phyloP scores from a whole-genome alignment of 2,329 filamentous ascomycete genomes.

The Cladorrhinum sp. region DNA sequence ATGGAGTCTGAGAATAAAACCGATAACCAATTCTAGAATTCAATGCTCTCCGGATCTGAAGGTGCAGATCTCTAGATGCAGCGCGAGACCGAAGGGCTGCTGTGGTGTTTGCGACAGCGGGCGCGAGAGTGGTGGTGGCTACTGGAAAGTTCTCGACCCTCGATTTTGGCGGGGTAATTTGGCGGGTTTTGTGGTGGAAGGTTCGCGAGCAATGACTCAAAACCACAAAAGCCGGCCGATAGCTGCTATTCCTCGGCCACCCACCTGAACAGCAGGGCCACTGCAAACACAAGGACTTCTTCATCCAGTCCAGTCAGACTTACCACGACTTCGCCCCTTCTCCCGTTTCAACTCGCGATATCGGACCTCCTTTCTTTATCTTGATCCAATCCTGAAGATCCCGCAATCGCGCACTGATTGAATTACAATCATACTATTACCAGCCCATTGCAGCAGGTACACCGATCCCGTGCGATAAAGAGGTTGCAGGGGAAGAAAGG shows the following conservation, averaged over 20 bases:
- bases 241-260: conserved; percentile 23
- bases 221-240: conserved; percentile 25
- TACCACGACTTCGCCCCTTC: conserved; percentile 1
- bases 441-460: conserved; percentile 15
- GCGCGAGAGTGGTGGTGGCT: conserved; percentile 22
- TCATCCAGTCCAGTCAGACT: conserved; percentile 18
- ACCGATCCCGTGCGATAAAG: conserved; percentile 8
- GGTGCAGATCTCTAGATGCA: conserved; percentile 14
- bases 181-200: conserved; percentile 30
- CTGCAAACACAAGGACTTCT: conserved; percentile 21
- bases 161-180: conserved; percentile 22
- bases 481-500: conserved; percentile 7
- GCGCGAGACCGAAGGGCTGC: conserved; percentile 11
- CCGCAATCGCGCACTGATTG: conserved; percentile 16
- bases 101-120: conserved; percentile 18
- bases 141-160: conserved; percentile 29
- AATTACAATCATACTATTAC: conserved; percentile 12
- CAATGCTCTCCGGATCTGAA: conserved; percentile 10
- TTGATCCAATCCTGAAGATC: conserved; percentile 7
- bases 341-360: conserved; percentile 18
- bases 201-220: conserved; percentile 32
- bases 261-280: conserved; percentile 16
- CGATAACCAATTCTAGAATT: conserved; percentile 17
- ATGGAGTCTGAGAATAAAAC: conserved; percentile 19
- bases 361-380: conserved; percentile 21